phyloP scores from a whole-genome alignment of 345 rosid genomes.

The Citrus sp. region DNA sequence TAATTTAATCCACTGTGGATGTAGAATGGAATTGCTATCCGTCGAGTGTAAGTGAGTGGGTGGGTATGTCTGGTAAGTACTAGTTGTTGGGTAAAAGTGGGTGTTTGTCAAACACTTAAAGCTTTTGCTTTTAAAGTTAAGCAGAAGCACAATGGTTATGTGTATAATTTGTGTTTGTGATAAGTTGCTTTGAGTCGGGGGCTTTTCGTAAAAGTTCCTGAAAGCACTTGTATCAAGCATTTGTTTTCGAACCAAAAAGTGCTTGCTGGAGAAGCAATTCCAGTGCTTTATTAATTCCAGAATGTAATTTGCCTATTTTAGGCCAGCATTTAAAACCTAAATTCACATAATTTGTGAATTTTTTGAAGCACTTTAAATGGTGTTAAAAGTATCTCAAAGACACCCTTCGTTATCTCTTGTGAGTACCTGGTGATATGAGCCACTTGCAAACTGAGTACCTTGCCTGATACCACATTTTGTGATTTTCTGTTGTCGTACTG shows the following conservation, averaged over 20 bases:
- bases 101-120: background rate
- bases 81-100: background rate
- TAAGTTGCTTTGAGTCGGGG: background rate
- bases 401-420: background rate
- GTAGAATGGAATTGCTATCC: no score
- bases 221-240: background rate
- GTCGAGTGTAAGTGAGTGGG: no score
- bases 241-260: background rate
- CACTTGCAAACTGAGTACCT: background rate
- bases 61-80: no score
- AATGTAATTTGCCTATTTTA: background rate
- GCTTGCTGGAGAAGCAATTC: background rate
- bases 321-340: background rate
- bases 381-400: background rate
- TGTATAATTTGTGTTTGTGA: background rate
- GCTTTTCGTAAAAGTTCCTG: background rate
- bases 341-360: background rate
- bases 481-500: background rate
- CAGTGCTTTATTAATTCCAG: background rate
- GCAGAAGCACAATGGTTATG: background rate
- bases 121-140: background rate
- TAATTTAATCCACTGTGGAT: no score
- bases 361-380: background rate
- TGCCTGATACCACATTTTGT: background rate
- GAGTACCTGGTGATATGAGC: background rate